Evolutionary conservation across 1,284 basidiomycete genomes (phyloP), one percentile per base, ranked within the genome.

Genomic region (Boletus smithii): DNA sequence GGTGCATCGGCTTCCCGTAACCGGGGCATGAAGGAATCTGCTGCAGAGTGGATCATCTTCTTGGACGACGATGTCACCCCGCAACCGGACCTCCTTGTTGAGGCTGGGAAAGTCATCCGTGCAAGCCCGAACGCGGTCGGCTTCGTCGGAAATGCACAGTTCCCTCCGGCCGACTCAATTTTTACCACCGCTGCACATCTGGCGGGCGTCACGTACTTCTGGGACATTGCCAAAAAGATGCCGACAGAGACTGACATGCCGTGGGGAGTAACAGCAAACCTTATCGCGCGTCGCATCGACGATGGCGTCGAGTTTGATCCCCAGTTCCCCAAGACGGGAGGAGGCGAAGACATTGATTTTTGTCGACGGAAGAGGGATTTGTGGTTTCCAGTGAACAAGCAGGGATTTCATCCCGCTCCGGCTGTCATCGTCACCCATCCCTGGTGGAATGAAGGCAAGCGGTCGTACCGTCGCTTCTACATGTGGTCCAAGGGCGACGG

Each of bases 341-440:
- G 81, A 4, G 81, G 80, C 0, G 81, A 83, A 51, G 80, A 83
- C 38, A 80, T 83, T 17, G 76, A 81, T 53, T 82, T 74, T 51
- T 80, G 79, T 53, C 65, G 71, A n/a, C 59, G 62, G 50, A 81
- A 80, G 57, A 69, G 77, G 9, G 59, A 67, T 7, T 67, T 59
- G 31, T 73, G 69, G 22, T 37, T 75, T 18, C 48, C 49, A 5
- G 49, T 61, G 14, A 71, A 69, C 1, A 59, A 68, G 6, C 60
- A 70, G 40, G 73, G 74, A 0, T 80, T 83, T 54, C 51, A 63
- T 31, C 67, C 76, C 2, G 79, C 79, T 4, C 78, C 78, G 0
- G 48, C 63, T 0, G 76, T 76, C 4, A 49, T 65, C 11, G 75
- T 74, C 10, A 76, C 71, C 2, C 80, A 82, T 60, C 79, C 80